Conservation (phyloP, 73 alveolate genomes). For the Paramecium sonneborni region DNA sequence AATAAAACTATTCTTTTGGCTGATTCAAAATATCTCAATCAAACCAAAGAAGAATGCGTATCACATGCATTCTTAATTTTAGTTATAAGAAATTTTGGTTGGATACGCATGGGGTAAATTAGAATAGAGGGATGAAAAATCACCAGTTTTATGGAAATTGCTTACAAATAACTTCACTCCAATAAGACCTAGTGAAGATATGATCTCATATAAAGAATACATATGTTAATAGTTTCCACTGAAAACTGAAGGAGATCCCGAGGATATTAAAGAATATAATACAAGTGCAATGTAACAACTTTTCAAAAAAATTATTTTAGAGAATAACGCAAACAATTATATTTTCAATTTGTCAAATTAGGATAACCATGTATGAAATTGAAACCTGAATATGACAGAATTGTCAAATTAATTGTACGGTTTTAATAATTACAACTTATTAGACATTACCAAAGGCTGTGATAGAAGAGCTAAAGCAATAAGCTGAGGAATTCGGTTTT, state of each 20-base stretch:
- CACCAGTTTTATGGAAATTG: slow-evolving; percentile 72
- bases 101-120: slow-evolving; percentile 84
- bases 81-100: slow-evolving; percentile 73
- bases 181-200: slow-evolving; percentile 74
- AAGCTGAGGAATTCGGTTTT: slow-evolving; percentile 34
- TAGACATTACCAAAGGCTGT: slow-evolving; percentile 51
- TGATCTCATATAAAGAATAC: slow-evolving; percentile 68
- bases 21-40: slow-evolving; percentile 69
- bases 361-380: slow-evolving; percentile 61
- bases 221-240: slow-evolving; percentile 39
- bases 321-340: slow-evolving; percentile 53
- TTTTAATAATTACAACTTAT: background rate
- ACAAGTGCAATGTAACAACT: background rate
- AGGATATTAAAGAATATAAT: slow-evolving; percentile 33
- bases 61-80: background rate
- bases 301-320: background rate
- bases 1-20: slow-evolving; percentile 82
- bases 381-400: slow-evolving; percentile 68
- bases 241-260: slow-evolving; percentile 65
- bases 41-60: slow-evolving; percentile 69
- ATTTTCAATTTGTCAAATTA: slow-evolving; percentile 52
- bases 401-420: slow-evolving; percentile 37
- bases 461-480: slow-evolving; percentile 22
- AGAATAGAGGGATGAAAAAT: slow-evolving; percentile 80
- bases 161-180: slow-evolving; percentile 66